Percentiles rank a stretch among this genome's conserved stretches.
These are phyloP conservation scores for Aspergillus ustus DNA, from an alignment of 2,329 filamentous ascomycete species.

Conservation along the genomic window DNA sequence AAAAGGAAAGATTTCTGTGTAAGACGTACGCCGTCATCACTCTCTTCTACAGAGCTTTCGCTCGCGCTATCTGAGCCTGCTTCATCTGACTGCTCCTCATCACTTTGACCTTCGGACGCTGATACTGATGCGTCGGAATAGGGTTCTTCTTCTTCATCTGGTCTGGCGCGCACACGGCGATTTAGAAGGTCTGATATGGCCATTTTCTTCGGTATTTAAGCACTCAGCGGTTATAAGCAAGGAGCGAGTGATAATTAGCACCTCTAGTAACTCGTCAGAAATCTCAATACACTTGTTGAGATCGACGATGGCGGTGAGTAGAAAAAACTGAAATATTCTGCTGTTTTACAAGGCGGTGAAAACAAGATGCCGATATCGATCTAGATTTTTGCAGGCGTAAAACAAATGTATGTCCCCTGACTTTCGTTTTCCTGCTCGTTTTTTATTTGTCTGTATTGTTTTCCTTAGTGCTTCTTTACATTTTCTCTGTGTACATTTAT, in stretches of 20 bases:
- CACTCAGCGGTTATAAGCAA: not conserved
- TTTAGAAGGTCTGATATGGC: conserved; percentile 45
- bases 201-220: conserved; percentile 30
- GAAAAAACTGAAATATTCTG: conserved; percentile 34
- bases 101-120: conserved; percentile 26
- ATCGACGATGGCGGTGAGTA: conserved; percentile 16
- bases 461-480: not conserved
- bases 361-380: conserved; percentile 1
- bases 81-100: conserved; percentile 22
- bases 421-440: not conserved
- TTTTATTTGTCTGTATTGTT: not conserved
- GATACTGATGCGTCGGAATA: conserved; percentile 37
- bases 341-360: conserved; percentile 29
- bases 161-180: conserved; percentile 47
- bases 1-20: not conserved
- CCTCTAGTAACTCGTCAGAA: not conserved
- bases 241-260: not conserved
- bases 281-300: not conserved
- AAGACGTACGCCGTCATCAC: conserved; percentile 13
- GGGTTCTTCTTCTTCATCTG: conserved; percentile 49
- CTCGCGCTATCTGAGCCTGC: conserved; percentile 23
- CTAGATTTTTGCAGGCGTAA: not conserved
- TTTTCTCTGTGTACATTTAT: too few relatives aligned
- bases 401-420: not conserved
- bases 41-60: conserved; percentile 17